Base-by-base conservation (phyloP, 768 basidiomycete species). In the Tubosaeta sp. region DNA sequence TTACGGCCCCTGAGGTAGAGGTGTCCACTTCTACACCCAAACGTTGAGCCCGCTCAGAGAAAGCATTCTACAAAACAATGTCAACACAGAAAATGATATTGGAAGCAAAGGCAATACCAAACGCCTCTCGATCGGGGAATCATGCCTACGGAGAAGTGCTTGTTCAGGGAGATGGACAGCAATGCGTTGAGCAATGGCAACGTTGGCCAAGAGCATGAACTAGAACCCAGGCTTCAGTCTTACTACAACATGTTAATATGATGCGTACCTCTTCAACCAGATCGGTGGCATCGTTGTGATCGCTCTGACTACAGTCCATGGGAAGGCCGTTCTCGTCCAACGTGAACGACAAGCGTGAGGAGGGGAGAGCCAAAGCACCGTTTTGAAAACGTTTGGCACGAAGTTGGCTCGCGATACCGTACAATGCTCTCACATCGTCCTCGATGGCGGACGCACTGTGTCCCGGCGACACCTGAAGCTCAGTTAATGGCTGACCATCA, bases 81-180 rank as follows among this genome's bases (percentile, higher is more conserved):
- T 55, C n/a, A 66, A 43, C 22, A 35, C 16, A 48, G 35, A 37
- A 34, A 13, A 29, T 12, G 44, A 22, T 19, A 13, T 5, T 17
- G 7, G 25, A 38, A 3, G 17, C 10, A 43, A 48, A 6, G 4
- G 19, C 32, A 38, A 31, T 66, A 90, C 91, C 55, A 99, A 74
- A 42, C 97, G 87, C 55, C 97, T 85, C 46, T 97, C 94, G 51
- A 97, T 78, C 2, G 97, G 97, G 26, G 76, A 81, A 66, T 98
- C 97, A 62, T 98, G 95, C 51, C 97, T 87, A 55, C 97, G 87
- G 41, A 99, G 81, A 13, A 99, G 77, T n/a, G 95, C 90, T 68
- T 98, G 97, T 67, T 99, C 97, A 26, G 97, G 94, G 25, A 98
- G 81, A 61, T 93, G 84, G 22, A 94, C 86, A 34, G 95, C 95